Evolutionary conservation across 2,329 filamentous ascomycete species (phyloP).

Genomic region (Claviceps sp.): DNA sequence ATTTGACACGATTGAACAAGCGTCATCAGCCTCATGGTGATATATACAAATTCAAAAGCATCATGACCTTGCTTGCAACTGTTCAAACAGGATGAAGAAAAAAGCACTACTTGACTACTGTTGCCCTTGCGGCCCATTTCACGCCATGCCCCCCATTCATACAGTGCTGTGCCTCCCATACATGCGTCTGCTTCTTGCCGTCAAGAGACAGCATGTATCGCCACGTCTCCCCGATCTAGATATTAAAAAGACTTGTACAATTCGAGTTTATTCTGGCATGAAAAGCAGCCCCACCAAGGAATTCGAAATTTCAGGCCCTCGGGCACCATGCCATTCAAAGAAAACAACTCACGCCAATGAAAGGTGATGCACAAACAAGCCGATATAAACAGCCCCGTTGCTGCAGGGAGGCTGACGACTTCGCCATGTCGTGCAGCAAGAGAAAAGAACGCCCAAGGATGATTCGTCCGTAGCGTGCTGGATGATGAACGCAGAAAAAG

Average conservation of each 20-base stretch:
- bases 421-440: conserved; percentile 2
- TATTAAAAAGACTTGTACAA: conserved; percentile 5
- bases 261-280: not conserved
- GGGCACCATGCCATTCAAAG: not conserved
- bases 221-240: not conserved
- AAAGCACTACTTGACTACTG: not conserved
- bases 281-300: not conserved
- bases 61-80: not conserved
- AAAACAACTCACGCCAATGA: not conserved
- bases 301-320: not conserved
- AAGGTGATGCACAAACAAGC: not conserved
- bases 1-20: conserved; percentile 6
- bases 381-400: not conserved
- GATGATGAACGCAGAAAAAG: not conserved
- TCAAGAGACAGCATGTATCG: too few relatives aligned
- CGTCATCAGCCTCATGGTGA: conserved; percentile 10
- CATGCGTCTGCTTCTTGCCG: too few relatives aligned
- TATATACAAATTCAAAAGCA: conserved; percentile 11
- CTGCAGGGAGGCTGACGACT: not conserved
- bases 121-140: not conserved
- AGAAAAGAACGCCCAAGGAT: conserved; percentile 7
- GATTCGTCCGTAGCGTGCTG: conserved; percentile 2
- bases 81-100: not conserved
- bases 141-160: not conserved
- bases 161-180: not conserved